Conservation (phyloP, 192 early-diverging fungal genomes). For the Umbelopsis sp. region DNA sequence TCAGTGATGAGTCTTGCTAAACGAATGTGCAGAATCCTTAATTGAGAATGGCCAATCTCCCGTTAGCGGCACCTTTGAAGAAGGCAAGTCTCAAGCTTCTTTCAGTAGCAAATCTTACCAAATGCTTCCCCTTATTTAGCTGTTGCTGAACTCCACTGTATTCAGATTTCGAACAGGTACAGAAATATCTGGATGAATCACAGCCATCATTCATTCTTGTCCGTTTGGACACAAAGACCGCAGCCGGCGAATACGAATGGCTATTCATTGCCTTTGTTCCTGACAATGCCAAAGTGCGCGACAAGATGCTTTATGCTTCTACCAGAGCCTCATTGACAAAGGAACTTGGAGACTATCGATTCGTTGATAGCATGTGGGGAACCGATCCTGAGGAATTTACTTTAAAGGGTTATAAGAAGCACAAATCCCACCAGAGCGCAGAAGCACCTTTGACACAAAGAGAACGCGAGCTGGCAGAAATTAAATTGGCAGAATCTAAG, state of each 20-base stretch:
- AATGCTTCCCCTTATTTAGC: neutral
- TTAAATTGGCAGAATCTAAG: conserved; percentile 48
- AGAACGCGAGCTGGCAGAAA: conserved; percentile 75
- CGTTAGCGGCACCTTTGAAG: conserved; percentile 42
- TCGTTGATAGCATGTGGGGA: conserved; percentile 84
- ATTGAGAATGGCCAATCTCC: conserved; percentile 28
- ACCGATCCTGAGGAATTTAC: conserved; percentile 73
- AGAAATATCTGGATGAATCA: conserved; percentile 51
- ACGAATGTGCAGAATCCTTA: conserved; percentile 38
- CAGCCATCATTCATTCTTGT: conserved; percentile 71
- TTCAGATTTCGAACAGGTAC: conserved; percentile 57
- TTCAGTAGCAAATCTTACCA: neutral
- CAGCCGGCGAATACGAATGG: conserved; percentile 63
- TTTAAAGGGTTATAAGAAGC: conserved; percentile 64
- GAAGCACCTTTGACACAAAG: conserved; percentile 84
- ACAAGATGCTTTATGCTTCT: conserved; percentile 96
- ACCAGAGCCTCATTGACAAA: conserved; percentile 78
- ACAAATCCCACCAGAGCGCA: conserved; percentile 62
- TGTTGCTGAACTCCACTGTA: neutral
- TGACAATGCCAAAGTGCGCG: conserved; percentile 77
- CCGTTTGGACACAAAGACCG: conserved; percentile 52
- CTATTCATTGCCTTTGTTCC: conserved; percentile 81
- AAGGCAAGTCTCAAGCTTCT: conserved; percentile 29
- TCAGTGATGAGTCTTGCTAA: neutral
- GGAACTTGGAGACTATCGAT: conserved; percentile 79